phyloP scores from a whole-genome alignment of 768 basidiomycete species.

The Pisolithus sp. region DNA sequence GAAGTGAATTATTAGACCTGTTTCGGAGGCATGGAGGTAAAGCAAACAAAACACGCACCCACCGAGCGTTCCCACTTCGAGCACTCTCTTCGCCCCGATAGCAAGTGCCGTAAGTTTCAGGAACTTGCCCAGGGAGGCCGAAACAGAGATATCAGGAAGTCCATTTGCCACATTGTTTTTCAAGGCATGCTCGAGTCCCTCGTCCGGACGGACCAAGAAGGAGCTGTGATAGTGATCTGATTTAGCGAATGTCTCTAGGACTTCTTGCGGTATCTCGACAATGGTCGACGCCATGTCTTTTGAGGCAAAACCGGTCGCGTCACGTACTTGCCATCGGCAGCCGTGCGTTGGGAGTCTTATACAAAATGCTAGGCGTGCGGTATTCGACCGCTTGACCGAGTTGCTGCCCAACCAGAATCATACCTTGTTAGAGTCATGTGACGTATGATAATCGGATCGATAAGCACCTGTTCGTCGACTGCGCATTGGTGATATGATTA shows the following conservation, averaged over 20 bases:
- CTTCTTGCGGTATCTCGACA: slow-evolving; percentile 1
- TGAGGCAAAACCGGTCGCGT: too few relatives aligned
- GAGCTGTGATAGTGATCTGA: slow-evolving; percentile 53
- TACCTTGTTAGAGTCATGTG: too few relatives aligned
- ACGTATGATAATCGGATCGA: too few relatives aligned
- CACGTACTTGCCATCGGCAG: too few relatives aligned
- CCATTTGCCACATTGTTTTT: slow-evolving; percentile 38
- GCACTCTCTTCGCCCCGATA: slow-evolving; percentile 47
- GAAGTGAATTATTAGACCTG: too few relatives aligned
- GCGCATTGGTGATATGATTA: too few relatives aligned
- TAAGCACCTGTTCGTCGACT: too few relatives aligned
- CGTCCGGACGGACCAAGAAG: slow-evolving; percentile 42
- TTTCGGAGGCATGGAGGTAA: too few relatives aligned
- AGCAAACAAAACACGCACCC: slow-evolving; percentile 33
- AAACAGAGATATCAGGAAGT: slow-evolving; percentile 47
- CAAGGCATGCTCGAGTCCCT: slow-evolving; percentile 34
- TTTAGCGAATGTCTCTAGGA: slow-evolving; percentile 41
- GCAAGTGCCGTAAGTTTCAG: slow-evolving; percentile 46
- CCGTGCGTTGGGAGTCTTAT: too few relatives aligned
- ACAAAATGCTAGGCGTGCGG: too few relatives aligned
- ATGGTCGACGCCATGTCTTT: not conserved
- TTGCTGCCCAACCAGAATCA: too few relatives aligned
- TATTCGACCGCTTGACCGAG: too few relatives aligned
- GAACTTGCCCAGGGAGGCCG: slow-evolving; percentile 51
- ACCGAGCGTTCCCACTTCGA: slow-evolving; percentile 64